Conservation (phyloP, 768 basidiomycete species). For the Hemileccinum rubropunctum region DNA sequence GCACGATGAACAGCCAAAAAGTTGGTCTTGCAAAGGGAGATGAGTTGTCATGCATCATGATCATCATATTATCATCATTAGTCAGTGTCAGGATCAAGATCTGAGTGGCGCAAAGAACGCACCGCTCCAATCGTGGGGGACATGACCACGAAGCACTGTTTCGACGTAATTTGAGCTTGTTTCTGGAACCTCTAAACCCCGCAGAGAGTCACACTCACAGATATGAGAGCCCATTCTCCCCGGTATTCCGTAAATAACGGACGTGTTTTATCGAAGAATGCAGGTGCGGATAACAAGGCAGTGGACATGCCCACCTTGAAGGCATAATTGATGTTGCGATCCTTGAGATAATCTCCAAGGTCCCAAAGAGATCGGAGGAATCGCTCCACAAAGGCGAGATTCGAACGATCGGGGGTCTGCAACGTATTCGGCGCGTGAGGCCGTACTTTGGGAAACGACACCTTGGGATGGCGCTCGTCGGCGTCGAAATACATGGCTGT, state of each 20-base stretch:
- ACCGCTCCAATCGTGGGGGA: conserved; percentile 88
- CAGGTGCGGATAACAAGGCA: conserved; percentile 80
- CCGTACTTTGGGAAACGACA: conserved; percentile 76
- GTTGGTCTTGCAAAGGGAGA: conserved; percentile 61
- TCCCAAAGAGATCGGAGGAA: conserved; percentile 73
- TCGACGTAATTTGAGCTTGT: conserved; percentile 1
- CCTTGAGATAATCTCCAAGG: conserved; percentile 58
- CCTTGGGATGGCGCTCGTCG: conserved; percentile 44
- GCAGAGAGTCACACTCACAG: conserved; percentile 44
- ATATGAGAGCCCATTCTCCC: conserved; percentile 96
- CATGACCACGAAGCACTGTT: conserved; percentile 84
- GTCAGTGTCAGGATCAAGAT: not conserved
- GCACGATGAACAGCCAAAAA: conserved; percentile 80
- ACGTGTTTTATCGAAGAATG: conserved; percentile 79
- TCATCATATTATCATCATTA: too few species aligned
- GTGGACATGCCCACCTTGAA: conserved; percentile 85
- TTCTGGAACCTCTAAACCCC: conserved; percentile 12
- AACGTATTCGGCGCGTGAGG: conserved; percentile 86
- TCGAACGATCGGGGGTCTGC: conserved; percentile 65
- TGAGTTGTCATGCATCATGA: conserved; percentile 3
- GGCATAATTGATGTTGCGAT: conserved; percentile 82
- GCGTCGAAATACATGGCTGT: conserved; percentile 55
- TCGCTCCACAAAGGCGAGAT: conserved; percentile 59
- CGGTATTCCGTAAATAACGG: conserved; percentile 76
- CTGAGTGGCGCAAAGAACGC: conserved; percentile 22